These are phyloP conservation scores for Solanum aculeatissimum DNA, from an alignment of 305 asterid genomes.

Conservation along the genomic window DNA sequence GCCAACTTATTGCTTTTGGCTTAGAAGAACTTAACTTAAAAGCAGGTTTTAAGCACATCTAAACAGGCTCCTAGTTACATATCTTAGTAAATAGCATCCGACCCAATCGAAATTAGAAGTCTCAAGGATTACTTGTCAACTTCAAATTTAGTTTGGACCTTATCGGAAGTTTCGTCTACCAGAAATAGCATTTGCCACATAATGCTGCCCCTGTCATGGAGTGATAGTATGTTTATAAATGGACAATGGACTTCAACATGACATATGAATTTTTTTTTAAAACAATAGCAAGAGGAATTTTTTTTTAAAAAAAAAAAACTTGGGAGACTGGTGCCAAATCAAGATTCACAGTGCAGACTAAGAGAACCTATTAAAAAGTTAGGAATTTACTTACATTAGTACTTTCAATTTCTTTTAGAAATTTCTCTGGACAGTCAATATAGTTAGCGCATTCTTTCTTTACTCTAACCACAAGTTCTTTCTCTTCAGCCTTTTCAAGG, in stretches of 20 bases:
- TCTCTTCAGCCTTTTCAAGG: conserved; percentile 57
- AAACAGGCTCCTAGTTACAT: not conserved
- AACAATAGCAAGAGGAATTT: not conserved
- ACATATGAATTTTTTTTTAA: not conserved
- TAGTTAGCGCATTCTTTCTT: conserved; percentile 49
- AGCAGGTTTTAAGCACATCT: not conserved
- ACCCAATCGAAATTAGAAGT: not conserved
- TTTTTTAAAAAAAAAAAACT: not conserved
- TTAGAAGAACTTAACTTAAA: not conserved
- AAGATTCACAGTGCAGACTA: not conserved
- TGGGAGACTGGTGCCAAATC: not conserved
- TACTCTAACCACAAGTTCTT: conserved; percentile 25
- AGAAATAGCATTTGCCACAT: not conserved
- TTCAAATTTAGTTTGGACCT: not conserved
- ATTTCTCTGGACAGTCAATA: conserved; percentile 43
- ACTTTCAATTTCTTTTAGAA: conserved; percentile 42
- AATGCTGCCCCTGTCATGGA: not conserved
- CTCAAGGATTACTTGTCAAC: not conserved
- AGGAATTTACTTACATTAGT: conserved; percentile 28
- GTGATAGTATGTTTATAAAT: not conserved
- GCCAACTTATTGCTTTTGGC: not conserved
- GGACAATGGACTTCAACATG: not conserved
- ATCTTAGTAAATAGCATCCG: not conserved
- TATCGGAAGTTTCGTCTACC: not conserved
- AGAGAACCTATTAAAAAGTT: not conserved